Evolutionary conservation across 2,329 filamentous ascomycete genomes (phyloP).

Genomic region (Colletotrichum sp.): DNA sequence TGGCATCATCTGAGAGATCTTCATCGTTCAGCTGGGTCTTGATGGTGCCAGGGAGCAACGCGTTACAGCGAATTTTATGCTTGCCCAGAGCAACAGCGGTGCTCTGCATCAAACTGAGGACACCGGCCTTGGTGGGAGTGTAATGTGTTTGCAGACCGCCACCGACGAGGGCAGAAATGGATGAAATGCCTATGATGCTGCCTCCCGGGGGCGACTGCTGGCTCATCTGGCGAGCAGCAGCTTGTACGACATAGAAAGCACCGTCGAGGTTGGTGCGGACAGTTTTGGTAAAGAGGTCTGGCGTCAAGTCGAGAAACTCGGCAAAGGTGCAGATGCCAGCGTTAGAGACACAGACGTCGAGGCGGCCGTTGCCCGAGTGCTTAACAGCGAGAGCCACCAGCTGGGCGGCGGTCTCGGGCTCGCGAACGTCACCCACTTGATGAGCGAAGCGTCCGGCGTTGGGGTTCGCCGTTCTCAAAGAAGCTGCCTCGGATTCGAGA

Average conservation of each 20-base stretch:
- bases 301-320: constrained; percentile 78
- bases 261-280: constrained; percentile 83
- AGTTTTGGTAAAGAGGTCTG: constrained; percentile 73
- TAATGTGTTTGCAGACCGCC: constrained; percentile 84
- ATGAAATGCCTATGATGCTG: constrained; percentile 78
- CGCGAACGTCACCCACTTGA: constrained; percentile 77
- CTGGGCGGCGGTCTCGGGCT: constrained; percentile 71
- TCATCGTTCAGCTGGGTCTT: constrained; percentile 84
- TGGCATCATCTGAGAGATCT: constrained; percentile 75
- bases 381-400: constrained; percentile 72
- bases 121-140: constrained; percentile 86
- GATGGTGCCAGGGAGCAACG: constrained; percentile 82
- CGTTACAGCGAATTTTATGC: constrained; percentile 82
- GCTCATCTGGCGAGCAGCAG: constrained; percentile 84
- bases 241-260: constrained; percentile 87
- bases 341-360: constrained; percentile 86
- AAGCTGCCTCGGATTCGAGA: constrained; percentile 55
- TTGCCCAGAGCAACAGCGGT: constrained; percentile 79
- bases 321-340: constrained; percentile 89
- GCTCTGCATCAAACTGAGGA: constrained; percentile 83
- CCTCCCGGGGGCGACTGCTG: constrained; percentile 70
- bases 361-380: constrained; percentile 56
- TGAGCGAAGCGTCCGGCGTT: constrained; percentile 65
- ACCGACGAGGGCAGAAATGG: constrained; percentile 77
- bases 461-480: constrained; percentile 48